Evolutionary conservation across 2,329 filamentous ascomycete species (phyloP).

Genomic region (Incumbomyces delicatus): DNA sequence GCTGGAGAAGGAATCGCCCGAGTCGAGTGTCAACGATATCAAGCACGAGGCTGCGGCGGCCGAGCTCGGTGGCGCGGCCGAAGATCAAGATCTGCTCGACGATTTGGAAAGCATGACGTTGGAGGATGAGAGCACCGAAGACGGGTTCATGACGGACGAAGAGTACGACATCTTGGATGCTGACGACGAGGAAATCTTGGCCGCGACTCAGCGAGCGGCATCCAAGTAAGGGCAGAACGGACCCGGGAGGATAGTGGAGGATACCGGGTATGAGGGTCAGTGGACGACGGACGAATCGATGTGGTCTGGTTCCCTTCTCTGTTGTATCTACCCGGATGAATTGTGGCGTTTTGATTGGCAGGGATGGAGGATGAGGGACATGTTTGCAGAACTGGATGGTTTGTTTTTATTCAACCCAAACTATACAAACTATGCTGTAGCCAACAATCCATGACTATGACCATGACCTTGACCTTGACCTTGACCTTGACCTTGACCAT

Average conservation of each 20-base stretch:
- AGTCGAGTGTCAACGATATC: constrained; percentile 62
- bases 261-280: neutral
- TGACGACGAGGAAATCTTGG: constrained; percentile 73
- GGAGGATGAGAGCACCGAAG: constrained; percentile 40
- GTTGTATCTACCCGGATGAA: no score
- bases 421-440: no score
- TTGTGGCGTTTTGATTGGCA: no score
- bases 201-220: constrained; percentile 30
- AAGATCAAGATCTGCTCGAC: constrained; percentile 46
- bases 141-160: constrained; percentile 88
- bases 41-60: constrained; percentile 30
- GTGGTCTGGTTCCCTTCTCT: no score
- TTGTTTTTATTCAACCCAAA: no score
- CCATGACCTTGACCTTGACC: no score
- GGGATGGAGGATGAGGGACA: no score
- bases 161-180: constrained; percentile 97
- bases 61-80: constrained; percentile 29
- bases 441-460: no score
- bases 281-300: no score
- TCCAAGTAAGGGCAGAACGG: constrained; percentile 11
- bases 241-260: neutral
- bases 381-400: no score
- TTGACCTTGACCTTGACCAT: no score
- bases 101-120: constrained; percentile 50
- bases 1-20: constrained; percentile 85